Evolutionary conservation across 2,329 filamentous ascomycete species (phyloP), one percentile per base, ranked within the genome.

Genomic region (Talaromyces marneffei): DNA sequence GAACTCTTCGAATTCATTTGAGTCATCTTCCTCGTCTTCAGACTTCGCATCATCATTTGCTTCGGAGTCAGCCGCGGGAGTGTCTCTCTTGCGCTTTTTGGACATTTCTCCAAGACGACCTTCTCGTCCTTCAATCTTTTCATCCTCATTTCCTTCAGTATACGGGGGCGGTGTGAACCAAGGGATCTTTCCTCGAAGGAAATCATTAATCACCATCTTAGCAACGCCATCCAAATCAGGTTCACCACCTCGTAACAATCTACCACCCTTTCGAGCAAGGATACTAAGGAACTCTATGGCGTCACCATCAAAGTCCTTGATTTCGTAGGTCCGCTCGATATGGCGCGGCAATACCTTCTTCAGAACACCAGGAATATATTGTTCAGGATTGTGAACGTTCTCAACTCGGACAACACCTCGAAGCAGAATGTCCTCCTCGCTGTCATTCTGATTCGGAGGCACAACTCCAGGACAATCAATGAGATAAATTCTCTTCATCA

Each of bases 401-500:
- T 99, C 94, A 2, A 97, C 90, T 67, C 94, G 85, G 10, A 96
- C 92, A 7, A 96, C 92, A 66, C 94, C 94, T 65, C 93, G 86
- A 9, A 99, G 82, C 3, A 99, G 82, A 60, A 99, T 88, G 66
- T 97, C 92, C 69, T 92, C 86, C 29, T 92, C 90, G 0, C 88
- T 90, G 70, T 97, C 93, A 59, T 86, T 85, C 64, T 86, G 86
- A 66, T 90, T 94, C 0, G 94, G 93, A 3, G 94, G 94, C 0
- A 97, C 94, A 42, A 99, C 92, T 75, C 94, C 94, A 40, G 94
- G 94, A 70, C 93, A 97, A 70, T 99, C 94, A 68, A 99, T 97
- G 59, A 99, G 84, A 76, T 93, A 92, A 57, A 96, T 96, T 59
- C 91, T 83, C 79, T 92, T 95, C 90, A 96, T 96, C 63, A 97